Evolutionary conservation across 169 alveolate species (phyloP).

Genomic region (Ophryocystis elektroscirrha): DNA sequence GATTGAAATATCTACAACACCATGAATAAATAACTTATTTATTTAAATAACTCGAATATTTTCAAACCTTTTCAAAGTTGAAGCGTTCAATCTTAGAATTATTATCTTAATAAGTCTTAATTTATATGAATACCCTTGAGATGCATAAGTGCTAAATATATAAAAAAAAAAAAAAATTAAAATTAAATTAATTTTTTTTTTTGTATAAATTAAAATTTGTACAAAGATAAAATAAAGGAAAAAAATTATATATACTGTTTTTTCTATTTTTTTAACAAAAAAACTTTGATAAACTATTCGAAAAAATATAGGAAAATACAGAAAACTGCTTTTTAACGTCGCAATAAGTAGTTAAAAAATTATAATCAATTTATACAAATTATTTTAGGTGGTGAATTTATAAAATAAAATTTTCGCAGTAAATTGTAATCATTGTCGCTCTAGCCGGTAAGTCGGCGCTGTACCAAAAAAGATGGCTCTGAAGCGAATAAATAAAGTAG

Average conservation of each 20-base stretch:
- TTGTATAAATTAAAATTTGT: not conserved
- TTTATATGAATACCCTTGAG: not conserved
- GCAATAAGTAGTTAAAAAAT: no score
- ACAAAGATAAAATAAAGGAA: not conserved
- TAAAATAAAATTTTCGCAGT: no score
- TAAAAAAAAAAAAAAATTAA: not conserved
- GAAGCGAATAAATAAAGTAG: conserved; percentile 61
- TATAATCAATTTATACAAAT: no score
- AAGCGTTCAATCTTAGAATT: not conserved
- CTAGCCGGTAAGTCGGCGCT: no score
- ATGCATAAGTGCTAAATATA: not conserved
- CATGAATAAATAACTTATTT: not conserved
- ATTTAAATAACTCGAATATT: not conserved
- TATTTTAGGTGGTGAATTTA: no score
- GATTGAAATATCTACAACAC: not conserved
- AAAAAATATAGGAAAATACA: no score
- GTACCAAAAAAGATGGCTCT: conserved; percentile 69
- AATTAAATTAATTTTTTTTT: not conserved
- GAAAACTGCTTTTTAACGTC: no score
- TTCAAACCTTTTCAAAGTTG: not conserved
- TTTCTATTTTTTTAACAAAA: no score
- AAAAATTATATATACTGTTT: conserved; percentile 1
- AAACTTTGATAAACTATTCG: no score
- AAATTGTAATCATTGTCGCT: no score
- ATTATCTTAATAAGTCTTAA: not conserved